phyloP scores from a whole-genome alignment of 306 rosid genomes.

The Medicago lupulina region DNA sequence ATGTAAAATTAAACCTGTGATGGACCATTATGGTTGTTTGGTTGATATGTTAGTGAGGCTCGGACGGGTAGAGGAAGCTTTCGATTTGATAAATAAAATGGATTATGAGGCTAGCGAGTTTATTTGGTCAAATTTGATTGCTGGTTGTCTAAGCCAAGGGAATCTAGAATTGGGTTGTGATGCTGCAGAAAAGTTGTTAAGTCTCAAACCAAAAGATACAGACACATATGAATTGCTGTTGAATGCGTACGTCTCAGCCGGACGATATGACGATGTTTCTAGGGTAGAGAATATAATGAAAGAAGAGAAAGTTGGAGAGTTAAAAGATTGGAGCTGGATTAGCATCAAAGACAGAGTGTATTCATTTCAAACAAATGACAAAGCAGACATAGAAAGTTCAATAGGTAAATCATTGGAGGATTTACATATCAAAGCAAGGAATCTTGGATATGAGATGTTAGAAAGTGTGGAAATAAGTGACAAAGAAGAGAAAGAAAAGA shows the following conservation, averaged over 20 bases:
- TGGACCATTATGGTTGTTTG: slow-evolving; percentile 82
- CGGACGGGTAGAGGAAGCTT: slow-evolving; percentile 77
- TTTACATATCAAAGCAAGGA: slow-evolving; percentile 61
- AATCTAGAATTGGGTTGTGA: slow-evolving; percentile 64
- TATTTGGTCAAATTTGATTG: slow-evolving; percentile 75
- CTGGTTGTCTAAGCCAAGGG: slow-evolving; percentile 80
- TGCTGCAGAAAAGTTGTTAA: slow-evolving; percentile 77
- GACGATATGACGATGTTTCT: slow-evolving; percentile 68
- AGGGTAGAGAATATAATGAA: slow-evolving; percentile 73
- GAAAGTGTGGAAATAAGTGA: slow-evolving; percentile 56
- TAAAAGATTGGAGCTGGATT: slow-evolving; percentile 93
- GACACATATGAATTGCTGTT: slow-evolving; percentile 65
- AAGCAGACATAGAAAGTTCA: slow-evolving; percentile 49
- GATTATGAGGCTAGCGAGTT: slow-evolving; percentile 68
- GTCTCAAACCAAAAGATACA: slow-evolving; percentile 68
- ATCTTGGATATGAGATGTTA: slow-evolving; percentile 62
- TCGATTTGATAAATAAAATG: slow-evolving; percentile 66
- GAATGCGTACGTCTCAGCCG: slow-evolving; percentile 68
- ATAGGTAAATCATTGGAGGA: slow-evolving; percentile 55
- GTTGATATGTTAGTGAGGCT: slow-evolving; percentile 77
- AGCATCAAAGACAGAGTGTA: slow-evolving; percentile 70
- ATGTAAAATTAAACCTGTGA: slow-evolving; percentile 80
- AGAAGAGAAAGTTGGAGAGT: slow-evolving; percentile 65
- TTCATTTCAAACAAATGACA: slow-evolving; percentile 74
- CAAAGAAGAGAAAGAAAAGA: slow-evolving; percentile 58